Base-by-base conservation (phyloP, 805 yeast genomes). In the Suhomyces xylopsoci region DNA sequence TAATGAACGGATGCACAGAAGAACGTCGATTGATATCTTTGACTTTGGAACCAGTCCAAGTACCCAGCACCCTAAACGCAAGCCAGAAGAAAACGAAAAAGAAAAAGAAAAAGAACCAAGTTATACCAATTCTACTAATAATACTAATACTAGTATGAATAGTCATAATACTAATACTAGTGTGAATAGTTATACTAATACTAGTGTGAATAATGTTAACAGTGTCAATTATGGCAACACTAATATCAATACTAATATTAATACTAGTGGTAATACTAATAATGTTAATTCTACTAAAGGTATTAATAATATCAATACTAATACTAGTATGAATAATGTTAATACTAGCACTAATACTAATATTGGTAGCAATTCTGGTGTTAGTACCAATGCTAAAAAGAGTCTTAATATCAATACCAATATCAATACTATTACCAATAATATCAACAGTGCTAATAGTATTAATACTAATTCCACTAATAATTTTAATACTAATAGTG, bases 11-110 rank as follows among this genome's bases (percentile, higher is more conserved):
- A 12, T 36, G 38, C 44, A n/a, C 17, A 26, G 26, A 49, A 22
- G 14, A 38, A 15, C 54, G 40, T 15, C 45, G 5, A 9, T 45
- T 19, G 36, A 41, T 22, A 19, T 26, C 25, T 48, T 48, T 40
- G 45, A 48, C 30, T 42, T 42, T 15, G 47, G 48, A 30, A 47
- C 68, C 7, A 57, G 62, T 15, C 58, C 53, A 49, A 10, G 24
- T 25, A 22, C 28, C 2, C 28, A 26, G 12, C 9, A 9, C 12
- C 28, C 28, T 9, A 26, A 26, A 10, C 10, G n/a, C n/a, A n/a
- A 7, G 7, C 28, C 14, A 30, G 15, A 32, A n/a, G 17, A 1
- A 7, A 14, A 20, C 22, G 15, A 6, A 26, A 12, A 2, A 7
- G 17, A 32, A n/a, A 6, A n/a, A 3, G 17, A n/a, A 5, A 7